A percentile compares a stretch with the other conserved stretches of the same genome.
phyloP scores from a whole-genome alignment of 768 basidiomycete species.

The Lactifluus piperatus region DNA sequence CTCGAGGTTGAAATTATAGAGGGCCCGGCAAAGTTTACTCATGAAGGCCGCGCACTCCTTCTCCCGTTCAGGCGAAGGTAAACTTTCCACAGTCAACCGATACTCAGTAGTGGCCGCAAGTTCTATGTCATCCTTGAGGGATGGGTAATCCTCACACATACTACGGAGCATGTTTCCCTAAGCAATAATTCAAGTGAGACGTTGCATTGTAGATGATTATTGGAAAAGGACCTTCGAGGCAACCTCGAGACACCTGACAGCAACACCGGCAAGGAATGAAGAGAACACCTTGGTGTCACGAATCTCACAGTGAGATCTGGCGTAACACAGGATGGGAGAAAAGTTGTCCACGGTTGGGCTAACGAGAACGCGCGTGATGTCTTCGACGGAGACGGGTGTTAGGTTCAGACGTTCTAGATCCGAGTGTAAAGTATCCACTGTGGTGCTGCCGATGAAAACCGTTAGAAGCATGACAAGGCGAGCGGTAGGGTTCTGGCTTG shows the following conservation, averaged over 20 bases:
- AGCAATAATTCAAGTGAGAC: conserved; percentile 14
- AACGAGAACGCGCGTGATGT: conserved; percentile 52
- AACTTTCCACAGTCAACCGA: conserved; percentile 42
- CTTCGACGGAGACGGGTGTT: conserved; percentile 45
- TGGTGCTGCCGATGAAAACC: conserved; percentile 38
- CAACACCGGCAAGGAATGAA: conserved; percentile 49
- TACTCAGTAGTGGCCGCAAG: conserved; percentile 42
- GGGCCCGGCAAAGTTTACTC: conserved; percentile 47
- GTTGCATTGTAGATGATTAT: not conserved
- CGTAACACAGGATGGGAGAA: conserved; percentile 39
- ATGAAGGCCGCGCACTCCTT: conserved; percentile 36
- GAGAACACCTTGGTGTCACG: conserved; percentile 32
- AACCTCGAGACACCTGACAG: conserved; percentile 48
- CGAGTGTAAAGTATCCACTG: conserved; percentile 25
- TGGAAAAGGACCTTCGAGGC: conserved; percentile 36
- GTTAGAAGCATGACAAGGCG: conserved; percentile 69
- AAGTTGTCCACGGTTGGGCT: conserved; percentile 65
- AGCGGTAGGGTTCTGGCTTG: conserved; percentile 47
- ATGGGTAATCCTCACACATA: conserved; percentile 41
- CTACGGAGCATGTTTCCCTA: conserved; percentile 61
- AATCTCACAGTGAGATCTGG: conserved; percentile 35
- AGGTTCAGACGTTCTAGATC: conserved; percentile 51
- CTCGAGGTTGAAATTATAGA: not conserved
- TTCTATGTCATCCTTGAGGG: conserved; percentile 36
- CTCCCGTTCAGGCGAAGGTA: conserved; percentile 47